Conservation (phyloP, 1,139 yeast species). For the Candida mesenterica region DNA sequence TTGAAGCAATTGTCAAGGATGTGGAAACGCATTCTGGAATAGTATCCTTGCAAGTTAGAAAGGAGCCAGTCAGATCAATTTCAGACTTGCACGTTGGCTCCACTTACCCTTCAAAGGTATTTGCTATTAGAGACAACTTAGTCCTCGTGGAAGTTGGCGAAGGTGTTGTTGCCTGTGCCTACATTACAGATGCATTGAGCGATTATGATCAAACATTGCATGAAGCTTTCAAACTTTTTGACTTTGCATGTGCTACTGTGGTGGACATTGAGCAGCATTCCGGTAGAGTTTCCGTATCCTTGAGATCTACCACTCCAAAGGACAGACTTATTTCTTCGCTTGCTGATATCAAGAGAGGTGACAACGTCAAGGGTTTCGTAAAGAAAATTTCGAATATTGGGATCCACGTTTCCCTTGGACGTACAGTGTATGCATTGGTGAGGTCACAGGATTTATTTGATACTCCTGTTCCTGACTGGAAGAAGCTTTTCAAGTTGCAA, state of each 20-base stretch:
- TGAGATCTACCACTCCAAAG: conserved; percentile 53
- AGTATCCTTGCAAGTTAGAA: conserved; percentile 52
- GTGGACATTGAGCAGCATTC: conserved; percentile 54
- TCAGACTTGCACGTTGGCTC: conserved; percentile 59
- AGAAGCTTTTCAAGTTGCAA: conserved; percentile 63
- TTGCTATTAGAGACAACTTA: conserved; percentile 59
- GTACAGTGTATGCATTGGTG: conserved; percentile 73
- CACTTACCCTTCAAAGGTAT: conserved; percentile 61
- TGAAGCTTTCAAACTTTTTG: conserved; percentile 53
- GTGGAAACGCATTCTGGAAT: conserved; percentile 54
- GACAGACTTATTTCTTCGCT: conserved; percentile 52
- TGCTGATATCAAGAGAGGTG: conserved; percentile 66
- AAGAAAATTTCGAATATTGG: conserved; percentile 77
- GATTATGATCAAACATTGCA: conserved; percentile 60
- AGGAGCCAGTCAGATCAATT: conserved; percentile 36
- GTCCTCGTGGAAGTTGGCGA: conserved; percentile 69
- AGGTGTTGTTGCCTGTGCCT: conserved; percentile 62
- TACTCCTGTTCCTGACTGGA: conserved; percentile 83
- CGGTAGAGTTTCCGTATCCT: conserved; percentile 60
- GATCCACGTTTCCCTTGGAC: conserved; percentile 73
- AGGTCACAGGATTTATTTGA: conserved; percentile 83
- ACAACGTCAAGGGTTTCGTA: conserved; percentile 74
- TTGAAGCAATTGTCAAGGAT: conserved; percentile 56
- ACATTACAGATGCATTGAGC: conserved; percentile 74
- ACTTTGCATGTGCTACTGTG: conserved; percentile 62